A percentile compares a stretch with the other conserved stretches of the same genome.
These are phyloP conservation scores for Vinca minor DNA, from an alignment of 257 asterid genomes.

Conservation along the genomic window DNA sequence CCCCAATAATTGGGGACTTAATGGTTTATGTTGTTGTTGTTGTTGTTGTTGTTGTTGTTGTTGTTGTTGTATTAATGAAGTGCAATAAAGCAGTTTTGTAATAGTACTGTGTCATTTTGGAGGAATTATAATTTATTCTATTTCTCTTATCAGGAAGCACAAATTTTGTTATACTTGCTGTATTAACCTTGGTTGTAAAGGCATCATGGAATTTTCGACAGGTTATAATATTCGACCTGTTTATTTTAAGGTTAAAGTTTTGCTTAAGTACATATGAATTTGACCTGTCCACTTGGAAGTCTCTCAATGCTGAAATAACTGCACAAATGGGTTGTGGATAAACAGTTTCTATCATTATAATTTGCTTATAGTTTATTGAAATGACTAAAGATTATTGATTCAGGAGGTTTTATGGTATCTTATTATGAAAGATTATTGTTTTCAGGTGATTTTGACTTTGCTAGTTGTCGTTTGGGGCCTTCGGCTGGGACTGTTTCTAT, in stretches of 20 bases:
- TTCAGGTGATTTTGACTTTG: constrained; percentile 70
- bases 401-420: neutral
- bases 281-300: neutral
- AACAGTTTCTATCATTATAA: neutral
- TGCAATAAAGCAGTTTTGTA: neutral
- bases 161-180: constrained; percentile 71
- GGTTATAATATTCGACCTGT: constrained; percentile 28
- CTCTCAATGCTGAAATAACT: neutral
- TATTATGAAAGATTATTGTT: constrained; percentile 3
- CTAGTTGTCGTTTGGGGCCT: constrained; percentile 85
- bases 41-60: too few relatives aligned
- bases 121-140: neutral
- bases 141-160: constrained; percentile 58
- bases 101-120: neutral
- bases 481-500: constrained; percentile 68
- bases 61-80: neutral
- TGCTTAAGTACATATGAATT: neutral
- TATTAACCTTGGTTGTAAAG: constrained; percentile 68
- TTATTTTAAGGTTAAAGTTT: neutral
- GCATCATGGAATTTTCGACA: constrained; percentile 92
- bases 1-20: too few relatives aligned
- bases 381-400: neutral
- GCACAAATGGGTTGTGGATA: neutral
- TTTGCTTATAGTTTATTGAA: neutral
- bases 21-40: too few relatives aligned